Conservation (phyloP, 1,284 basidiomycete genomes). For the Takashimella tepidaria region DNA sequence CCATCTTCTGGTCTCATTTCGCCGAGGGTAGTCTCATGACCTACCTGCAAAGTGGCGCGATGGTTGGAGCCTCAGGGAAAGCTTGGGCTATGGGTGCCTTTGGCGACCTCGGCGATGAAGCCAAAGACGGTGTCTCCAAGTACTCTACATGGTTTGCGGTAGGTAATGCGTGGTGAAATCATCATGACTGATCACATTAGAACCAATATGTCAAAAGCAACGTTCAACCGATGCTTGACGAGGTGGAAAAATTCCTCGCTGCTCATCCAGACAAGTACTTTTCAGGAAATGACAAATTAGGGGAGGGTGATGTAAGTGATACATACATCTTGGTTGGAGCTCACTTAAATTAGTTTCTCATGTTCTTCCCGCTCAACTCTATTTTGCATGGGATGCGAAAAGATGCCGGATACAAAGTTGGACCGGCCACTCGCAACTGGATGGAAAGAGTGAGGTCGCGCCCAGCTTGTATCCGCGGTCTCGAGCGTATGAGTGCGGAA, state of each 20-base stretch:
- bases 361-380: conserved; percentile 32
- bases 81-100: conserved; percentile 7
- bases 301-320: conserved; percentile 37
- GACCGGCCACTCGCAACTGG: conserved; percentile 22
- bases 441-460: conserved; percentile 18
- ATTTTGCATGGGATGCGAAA: conserved; percentile 20
- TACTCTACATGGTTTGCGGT: conserved; percentile 23
- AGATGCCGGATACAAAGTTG: conserved; percentile 21
- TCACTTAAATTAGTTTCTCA: conserved; percentile 28
- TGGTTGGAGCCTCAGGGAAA: conserved; percentile 11
- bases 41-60: conserved; percentile 27
- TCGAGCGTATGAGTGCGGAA: conserved; percentile 23
- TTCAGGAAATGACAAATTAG: conserved; percentile 29
- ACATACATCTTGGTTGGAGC: neutral
- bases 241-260: conserved; percentile 29
- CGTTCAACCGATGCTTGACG: conserved; percentile 2
- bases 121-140: conserved; percentile 15
- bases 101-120: conserved; percentile 15
- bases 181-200: conserved; percentile 16
- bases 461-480: conserved; percentile 12
- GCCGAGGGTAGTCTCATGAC: conserved; percentile 36
- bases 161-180: conserved; percentile 12
- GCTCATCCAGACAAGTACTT: conserved; percentile 21
- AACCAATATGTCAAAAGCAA: conserved; percentile 7
- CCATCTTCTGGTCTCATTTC: conserved; percentile 37